A percentile compares a stretch with the other conserved stretches of the same genome.
phyloP scores from a whole-genome alignment of 2,329 filamentous ascomycete species.

The Aspergillaceae sp. region DNA sequence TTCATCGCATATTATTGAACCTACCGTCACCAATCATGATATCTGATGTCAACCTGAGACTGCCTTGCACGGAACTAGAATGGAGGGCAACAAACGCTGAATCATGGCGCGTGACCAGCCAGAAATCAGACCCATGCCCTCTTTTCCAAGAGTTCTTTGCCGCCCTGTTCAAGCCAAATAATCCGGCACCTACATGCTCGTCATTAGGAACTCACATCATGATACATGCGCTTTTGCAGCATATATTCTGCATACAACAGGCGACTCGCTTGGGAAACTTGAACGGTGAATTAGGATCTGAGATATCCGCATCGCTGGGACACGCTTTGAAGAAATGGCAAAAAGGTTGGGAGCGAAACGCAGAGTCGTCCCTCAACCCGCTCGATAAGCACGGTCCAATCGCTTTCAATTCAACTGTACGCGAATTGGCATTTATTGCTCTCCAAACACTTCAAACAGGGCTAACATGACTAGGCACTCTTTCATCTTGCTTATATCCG shows the following conservation, averaged over 20 bases:
- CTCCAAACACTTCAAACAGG: no score
- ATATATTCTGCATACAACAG: not conserved
- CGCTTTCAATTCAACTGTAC: not conserved
- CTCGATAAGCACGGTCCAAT: not conserved
- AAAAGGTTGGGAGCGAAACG: not conserved
- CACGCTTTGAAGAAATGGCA: not conserved
- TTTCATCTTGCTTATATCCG: not conserved
- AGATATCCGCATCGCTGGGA: not conserved
- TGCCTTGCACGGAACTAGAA: conserved; percentile 15
- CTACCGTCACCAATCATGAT: conserved; percentile 17
- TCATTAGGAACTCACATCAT: not conserved
- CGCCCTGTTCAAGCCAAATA: not conserved
- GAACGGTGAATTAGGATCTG: not conserved
- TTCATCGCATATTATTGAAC: conserved; percentile 21
- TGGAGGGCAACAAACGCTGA: conserved; percentile 11
- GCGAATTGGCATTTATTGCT: no score
- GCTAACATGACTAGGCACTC: no score
- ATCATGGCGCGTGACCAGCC: not conserved
- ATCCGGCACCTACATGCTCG: not conserved
- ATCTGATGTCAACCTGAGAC: conserved; percentile 14
- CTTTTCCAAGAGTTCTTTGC: not conserved
- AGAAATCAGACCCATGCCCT: not conserved
- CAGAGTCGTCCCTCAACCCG: not conserved
- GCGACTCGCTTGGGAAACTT: not conserved
- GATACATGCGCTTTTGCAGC: not conserved